Evolutionary conservation across 179 eudicot genomes (phyloP).

Genomic region (Spinacia oleracea): DNA sequence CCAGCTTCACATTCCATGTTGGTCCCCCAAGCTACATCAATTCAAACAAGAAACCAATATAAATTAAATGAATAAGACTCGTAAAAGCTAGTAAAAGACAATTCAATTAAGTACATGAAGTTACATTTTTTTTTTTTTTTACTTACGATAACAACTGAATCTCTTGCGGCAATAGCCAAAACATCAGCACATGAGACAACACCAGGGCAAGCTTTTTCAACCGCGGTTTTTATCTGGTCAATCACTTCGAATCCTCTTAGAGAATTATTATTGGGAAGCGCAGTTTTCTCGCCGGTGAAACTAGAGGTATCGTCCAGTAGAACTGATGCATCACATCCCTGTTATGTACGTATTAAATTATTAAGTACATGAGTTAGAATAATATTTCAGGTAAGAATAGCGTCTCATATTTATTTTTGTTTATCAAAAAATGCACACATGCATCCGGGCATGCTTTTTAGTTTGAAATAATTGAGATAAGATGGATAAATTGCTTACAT

Average conservation of each 20-base stretch:
- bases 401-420: not conserved
- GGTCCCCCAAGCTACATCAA: constrained; percentile 76
- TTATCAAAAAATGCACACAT: not conserved
- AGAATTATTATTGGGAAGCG: constrained; percentile 58
- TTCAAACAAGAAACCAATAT: not conserved
- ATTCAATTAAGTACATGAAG: too few relatives aligned
- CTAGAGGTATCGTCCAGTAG: constrained; percentile 64
- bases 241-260: constrained; percentile 72
- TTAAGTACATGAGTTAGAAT: not conserved
- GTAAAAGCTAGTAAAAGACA: too few relatives aligned
- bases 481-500: constrained; percentile 37
- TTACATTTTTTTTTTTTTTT: too few relatives aligned
- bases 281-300: constrained; percentile 65
- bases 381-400: not conserved
- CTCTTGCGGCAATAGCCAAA: constrained; percentile 65
- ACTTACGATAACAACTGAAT: constrained; percentile 62
- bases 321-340: constrained; percentile 93
- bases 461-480: too few relatives aligned
- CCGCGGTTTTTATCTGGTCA: constrained; percentile 62
- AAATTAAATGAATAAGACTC: not conserved
- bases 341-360: not conserved
- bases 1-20: constrained; percentile 66
- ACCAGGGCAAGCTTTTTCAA: constrained; percentile 64
- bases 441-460: not conserved
- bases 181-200: constrained; percentile 85